These are phyloP conservation scores for Fonsecaea monophora DNA, from an alignment of 2,329 filamentous ascomycete genomes.

Conservation along the genomic window DNA sequence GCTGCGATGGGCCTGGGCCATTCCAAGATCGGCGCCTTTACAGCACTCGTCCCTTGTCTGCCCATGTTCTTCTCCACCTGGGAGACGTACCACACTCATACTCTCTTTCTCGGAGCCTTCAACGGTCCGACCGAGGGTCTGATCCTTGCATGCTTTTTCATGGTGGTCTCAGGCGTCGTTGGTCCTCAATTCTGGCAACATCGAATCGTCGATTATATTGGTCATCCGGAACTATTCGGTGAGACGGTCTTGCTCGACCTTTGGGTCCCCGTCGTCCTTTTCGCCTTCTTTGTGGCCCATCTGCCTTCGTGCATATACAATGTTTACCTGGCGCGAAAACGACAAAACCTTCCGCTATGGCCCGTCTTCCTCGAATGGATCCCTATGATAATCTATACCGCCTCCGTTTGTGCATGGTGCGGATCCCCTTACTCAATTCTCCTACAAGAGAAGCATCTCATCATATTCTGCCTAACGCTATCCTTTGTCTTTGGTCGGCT, in stretches of 20 bases:
- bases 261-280: conserved; percentile 77
- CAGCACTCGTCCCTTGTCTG: conserved; percentile 85
- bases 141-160: conserved; percentile 83
- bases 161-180: conserved; percentile 85
- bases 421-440: conserved; percentile 87
- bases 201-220: conserved; percentile 73
- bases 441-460: conserved; percentile 81
- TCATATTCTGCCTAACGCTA: conserved; percentile 91
- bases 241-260: conserved; percentile 81
- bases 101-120: conserved; percentile 92
- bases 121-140: conserved; percentile 97
- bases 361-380: conserved; percentile 94
- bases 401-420: conserved; percentile 80
- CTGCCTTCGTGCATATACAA: conserved; percentile 89
- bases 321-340: conserved; percentile 76
- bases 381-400: conserved; percentile 82
- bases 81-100: conserved; percentile 99
- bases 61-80: conserved; percentile 99
- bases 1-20: conserved; percentile 91
- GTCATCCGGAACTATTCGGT: conserved; percentile 68
- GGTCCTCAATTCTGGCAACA: conserved; percentile 87
- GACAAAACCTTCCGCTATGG: conserved; percentile 73
- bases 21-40: conserved; percentile 85
- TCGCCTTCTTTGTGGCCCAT: conserved; percentile 73
- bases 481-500: conserved; percentile 97